Conservation (phyloP, 179 eudicot genomes). For the Sideroxylon spinosum region DNA sequence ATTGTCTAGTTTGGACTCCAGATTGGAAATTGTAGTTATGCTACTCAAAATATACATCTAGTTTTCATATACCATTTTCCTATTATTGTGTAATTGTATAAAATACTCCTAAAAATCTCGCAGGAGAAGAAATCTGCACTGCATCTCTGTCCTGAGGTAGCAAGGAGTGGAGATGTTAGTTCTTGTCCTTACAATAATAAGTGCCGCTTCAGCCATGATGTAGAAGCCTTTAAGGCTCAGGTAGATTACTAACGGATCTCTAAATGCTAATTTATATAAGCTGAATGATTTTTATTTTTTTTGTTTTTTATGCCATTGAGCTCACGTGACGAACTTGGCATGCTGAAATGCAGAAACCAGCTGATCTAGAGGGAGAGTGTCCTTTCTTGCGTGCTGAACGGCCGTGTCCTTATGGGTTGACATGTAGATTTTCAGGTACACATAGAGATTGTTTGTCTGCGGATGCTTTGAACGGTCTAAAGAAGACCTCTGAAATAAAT, state of each 20-base stretch:
- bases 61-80: not conserved
- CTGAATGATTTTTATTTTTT: too few relatives aligned
- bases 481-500: conserved; percentile 52
- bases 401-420: conserved; percentile 77
- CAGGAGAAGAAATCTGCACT: conserved; percentile 67
- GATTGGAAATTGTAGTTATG: not conserved
- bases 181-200: conserved; percentile 60
- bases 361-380: conserved; percentile 77
- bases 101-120: conserved; percentile 6
- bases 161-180: conserved; percentile 55
- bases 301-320: not conserved
- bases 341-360: conserved; percentile 55
- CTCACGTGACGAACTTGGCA: conserved; percentile 11
- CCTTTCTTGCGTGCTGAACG: conserved; percentile 55
- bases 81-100: not conserved
- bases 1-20: not conserved
- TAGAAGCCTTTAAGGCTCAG: conserved; percentile 76
- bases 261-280: not conserved
- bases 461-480: conserved; percentile 30
- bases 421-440: conserved; percentile 71
- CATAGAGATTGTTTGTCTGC: conserved; percentile 42
- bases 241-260: conserved; percentile 22
- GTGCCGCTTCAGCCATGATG: conserved; percentile 87
- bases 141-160: conserved; percentile 71
- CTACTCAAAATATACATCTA: not conserved